A percentile compares a stretch with the other conserved stretches of the same genome.
These are phyloP conservation scores for Sorghum bicolor DNA, from an alignment of 176 grass and related monocot genomes.

Conservation along the genomic window Sorghum_bicolor_NCBIv3 NC_012872.2:6493501-6494000, in stretches of 20 bases:
- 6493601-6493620: slow-evolving; percentile 86
- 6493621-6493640: slow-evolving; percentile 85
- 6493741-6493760: not conserved
- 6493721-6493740: not conserved
- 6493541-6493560: slow-evolving; percentile 82
- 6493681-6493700: not conserved
- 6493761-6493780: not conserved
- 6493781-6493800: slow-evolving; percentile 64
- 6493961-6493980: not conserved
- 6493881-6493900: slow-evolving; percentile 46
- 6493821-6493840: slow-evolving; percentile 62
- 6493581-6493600: slow-evolving; percentile 53
- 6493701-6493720: not conserved
- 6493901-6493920: slow-evolving; percentile 32
- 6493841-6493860: slow-evolving; percentile 65
- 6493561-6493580: slow-evolving; percentile 40
- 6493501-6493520: slow-evolving; percentile 72
- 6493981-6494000: not conserved
- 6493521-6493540: slow-evolving; percentile 75
- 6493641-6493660: slow-evolving; percentile 89
- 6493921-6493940: not conserved
- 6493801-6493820: slow-evolving; percentile 82
- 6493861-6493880: slow-evolving; percentile 78
- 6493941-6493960: not conserved
- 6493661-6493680: not conserved